These are phyloP conservation scores for Clarkia xantiana DNA, from an alignment of 345 rosid genomes.

Conservation along the genomic window DNA sequence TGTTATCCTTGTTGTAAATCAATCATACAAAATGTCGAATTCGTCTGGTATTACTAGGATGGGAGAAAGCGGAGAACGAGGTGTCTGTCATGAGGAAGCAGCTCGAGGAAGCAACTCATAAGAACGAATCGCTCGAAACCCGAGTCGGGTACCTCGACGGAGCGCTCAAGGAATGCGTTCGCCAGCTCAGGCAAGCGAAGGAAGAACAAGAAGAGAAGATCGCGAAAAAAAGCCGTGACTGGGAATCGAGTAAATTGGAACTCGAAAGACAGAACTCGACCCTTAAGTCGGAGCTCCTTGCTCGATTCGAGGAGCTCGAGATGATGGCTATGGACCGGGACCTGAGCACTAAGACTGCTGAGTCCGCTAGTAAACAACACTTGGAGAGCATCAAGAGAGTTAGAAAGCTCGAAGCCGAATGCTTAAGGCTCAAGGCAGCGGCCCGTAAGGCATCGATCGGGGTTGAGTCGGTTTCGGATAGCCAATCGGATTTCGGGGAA, in stretches of 20 bases:
- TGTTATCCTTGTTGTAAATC: too few relatives aligned
- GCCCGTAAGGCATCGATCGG: constrained; percentile 38
- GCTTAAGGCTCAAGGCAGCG: constrained; percentile 45
- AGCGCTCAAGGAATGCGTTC: constrained; percentile 88
- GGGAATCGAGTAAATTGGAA: constrained; percentile 42
- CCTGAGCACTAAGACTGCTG: constrained; percentile 78
- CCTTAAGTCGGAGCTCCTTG: constrained; percentile 37
- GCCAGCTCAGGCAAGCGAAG: constrained; percentile 77
- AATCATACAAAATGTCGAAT: too few relatives aligned
- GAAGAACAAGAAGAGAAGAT: constrained; percentile 74
- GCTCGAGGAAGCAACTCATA: constrained; percentile 43
- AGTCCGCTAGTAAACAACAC: constrained; percentile 79
- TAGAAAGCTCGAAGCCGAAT: constrained; percentile 69
- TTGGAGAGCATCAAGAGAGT: constrained; percentile 69
- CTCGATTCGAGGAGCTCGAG: constrained; percentile 45
- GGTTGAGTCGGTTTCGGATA: constrained; percentile 46
- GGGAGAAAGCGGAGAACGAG: constrained; percentile 98
- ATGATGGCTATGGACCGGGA: constrained; percentile 59
- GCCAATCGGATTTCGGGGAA: constrained; percentile 57
- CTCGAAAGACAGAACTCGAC: constrained; percentile 51
- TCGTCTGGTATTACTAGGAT: constrained; percentile 26
- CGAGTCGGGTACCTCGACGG: constrained; percentile 77
- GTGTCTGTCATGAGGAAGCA: constrained; percentile 48
- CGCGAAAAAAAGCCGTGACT: constrained; percentile 33
- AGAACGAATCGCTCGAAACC: constrained; percentile 46